Conservation (phyloP, 345 rosid genomes). For the Sonneratia alba region DNA sequence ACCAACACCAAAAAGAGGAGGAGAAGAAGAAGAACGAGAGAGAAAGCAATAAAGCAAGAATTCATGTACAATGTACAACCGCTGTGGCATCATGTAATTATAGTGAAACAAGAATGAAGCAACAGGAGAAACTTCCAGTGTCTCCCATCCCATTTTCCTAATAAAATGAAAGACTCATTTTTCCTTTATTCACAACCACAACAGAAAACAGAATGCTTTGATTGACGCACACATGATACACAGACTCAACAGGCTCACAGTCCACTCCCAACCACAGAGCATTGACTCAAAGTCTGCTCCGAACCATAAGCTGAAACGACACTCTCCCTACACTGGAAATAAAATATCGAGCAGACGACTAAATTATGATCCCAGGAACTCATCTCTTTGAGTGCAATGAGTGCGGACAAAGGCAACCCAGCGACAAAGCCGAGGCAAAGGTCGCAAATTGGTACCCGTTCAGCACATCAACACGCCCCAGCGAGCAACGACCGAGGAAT, state of each 20-base stretch:
- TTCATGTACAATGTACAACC: neutral
- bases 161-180: neutral
- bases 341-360: too few relatives aligned
- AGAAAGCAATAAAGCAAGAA: neutral
- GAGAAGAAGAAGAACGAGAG: neutral
- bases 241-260: neutral
- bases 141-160: neutral
- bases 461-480: neutral
- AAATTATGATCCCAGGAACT: too few relatives aligned
- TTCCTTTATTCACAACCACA: too few relatives aligned
- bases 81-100: neutral
- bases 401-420: neutral
- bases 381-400: neutral
- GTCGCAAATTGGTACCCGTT: neutral
- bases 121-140: neutral
- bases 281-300: neutral
- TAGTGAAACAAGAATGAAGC: neutral
- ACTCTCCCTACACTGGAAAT: too few relatives aligned
- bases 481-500: neutral
- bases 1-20: too few relatives aligned
- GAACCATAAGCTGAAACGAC: too few relatives aligned
- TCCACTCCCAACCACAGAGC: neutral
- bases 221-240: neutral
- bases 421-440: neutral
- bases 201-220: neutral